These are phyloP conservation scores for Mycena chlorophos DNA, from an alignment of 768 basidiomycete species.

Conservation along the genomic window DNA sequence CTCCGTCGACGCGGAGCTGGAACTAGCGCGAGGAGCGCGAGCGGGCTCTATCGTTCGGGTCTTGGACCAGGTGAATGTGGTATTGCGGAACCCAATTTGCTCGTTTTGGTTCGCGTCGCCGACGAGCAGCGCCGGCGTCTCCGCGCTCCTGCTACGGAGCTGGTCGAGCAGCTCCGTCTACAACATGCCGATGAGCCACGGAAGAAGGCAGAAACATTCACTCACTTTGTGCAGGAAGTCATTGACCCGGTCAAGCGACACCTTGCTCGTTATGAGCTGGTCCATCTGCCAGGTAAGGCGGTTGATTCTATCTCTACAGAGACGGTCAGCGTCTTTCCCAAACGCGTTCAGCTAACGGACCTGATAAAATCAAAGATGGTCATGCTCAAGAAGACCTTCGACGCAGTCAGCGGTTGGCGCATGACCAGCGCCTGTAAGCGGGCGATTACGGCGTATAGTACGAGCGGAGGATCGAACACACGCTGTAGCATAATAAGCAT, in stretches of 20 bases:
- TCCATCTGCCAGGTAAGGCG: conserved; percentile 11
- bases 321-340: not conserved
- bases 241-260: conserved; percentile 59
- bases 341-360: conserved; percentile 12
- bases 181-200: not conserved
- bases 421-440: conserved; percentile 1
- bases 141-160: conserved; percentile 30
- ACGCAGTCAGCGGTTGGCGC: conserved; percentile 10
- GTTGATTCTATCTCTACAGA: not conserved
- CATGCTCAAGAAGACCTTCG: conserved; percentile 34
- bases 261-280: conserved; percentile 44
- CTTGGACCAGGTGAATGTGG: conserved; percentile 57
- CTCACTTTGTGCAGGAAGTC: conserved; percentile 44
- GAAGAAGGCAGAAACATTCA: not conserved
- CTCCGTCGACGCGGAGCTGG: conserved; percentile 48
- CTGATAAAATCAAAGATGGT: conserved; percentile 50
- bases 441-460: not conserved
- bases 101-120: conserved; percentile 17
- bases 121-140: conserved; percentile 11
- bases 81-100: conserved; percentile 53
- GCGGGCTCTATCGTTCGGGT: conserved; percentile 11
- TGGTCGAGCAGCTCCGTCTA: conserved; percentile 52
- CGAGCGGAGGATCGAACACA: not conserved
- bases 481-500: not conserved
- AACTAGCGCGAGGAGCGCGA: conserved; percentile 50